These are phyloP conservation scores for Linaria vulgaris DNA, from an alignment of 257 asterid genomes.

Conservation along the genomic window DNA sequence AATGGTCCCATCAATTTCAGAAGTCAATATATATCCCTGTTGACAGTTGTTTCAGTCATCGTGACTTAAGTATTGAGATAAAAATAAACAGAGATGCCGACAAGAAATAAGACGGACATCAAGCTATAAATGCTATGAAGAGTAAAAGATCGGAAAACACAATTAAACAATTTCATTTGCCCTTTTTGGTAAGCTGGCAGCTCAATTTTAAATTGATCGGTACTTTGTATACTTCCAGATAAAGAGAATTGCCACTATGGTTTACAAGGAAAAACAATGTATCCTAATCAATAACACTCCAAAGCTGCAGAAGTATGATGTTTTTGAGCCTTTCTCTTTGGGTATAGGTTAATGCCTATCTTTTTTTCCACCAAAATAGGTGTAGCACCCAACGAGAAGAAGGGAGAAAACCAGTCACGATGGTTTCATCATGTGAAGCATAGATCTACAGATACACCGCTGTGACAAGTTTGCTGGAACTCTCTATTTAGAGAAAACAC, in stretches of 20 bases:
- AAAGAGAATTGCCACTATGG: constrained; percentile 11
- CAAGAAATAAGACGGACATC: constrained; percentile 7
- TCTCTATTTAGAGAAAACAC: too few species aligned
- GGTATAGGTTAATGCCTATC: too few species aligned
- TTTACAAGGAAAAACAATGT: neutral
- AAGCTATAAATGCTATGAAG: constrained; percentile 5
- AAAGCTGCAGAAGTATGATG: constrained; percentile 9
- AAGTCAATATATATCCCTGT: constrained; percentile 91
- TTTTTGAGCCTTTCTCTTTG: neutral
- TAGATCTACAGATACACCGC: too few species aligned
- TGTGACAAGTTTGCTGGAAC: too few species aligned
- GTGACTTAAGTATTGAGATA: constrained; percentile 13
- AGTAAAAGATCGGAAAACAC: constrained; percentile 9
- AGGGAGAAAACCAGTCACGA: too few species aligned
- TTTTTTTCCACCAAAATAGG: too few species aligned
- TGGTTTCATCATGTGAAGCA: too few species aligned
- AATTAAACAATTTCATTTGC: constrained; percentile 14
- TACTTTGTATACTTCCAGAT: constrained; percentile 1
- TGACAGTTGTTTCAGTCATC: constrained; percentile 20
- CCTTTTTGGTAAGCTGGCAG: constrained; percentile 10
- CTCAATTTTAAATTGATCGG: constrained; percentile 11
- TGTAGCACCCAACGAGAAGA: too few species aligned
- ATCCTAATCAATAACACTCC: constrained; percentile 3
- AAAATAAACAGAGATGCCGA: constrained; percentile 8
- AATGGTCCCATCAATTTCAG: constrained; percentile 98